These are phyloP conservation scores for Coemansia sp. DNA, from an alignment of 192 early-diverging fungal species.

Conservation along the genomic window DNA sequence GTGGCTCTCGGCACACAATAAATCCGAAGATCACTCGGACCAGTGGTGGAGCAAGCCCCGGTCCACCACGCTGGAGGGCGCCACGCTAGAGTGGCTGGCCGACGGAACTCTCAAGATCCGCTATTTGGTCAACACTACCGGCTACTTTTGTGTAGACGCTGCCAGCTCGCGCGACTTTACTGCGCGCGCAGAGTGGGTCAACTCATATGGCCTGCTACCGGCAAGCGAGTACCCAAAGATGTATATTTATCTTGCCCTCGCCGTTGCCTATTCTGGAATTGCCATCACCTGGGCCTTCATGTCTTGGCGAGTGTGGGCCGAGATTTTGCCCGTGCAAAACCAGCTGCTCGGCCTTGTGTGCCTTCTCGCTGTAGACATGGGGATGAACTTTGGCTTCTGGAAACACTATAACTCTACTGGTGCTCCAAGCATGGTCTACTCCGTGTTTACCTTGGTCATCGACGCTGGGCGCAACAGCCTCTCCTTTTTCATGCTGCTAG, in stretches of 20 bases:
- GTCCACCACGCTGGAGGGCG: slow-evolving; percentile 30
- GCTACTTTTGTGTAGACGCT: slow-evolving; percentile 78
- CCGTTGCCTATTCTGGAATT: slow-evolving; percentile 71
- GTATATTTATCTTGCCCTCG: slow-evolving; percentile 77
- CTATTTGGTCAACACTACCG: slow-evolving; percentile 73
- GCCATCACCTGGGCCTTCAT: slow-evolving; percentile 75
- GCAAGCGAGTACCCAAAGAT: slow-evolving; percentile 89
- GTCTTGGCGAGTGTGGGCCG: slow-evolving; percentile 78
- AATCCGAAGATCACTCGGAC: slow-evolving; percentile 28
- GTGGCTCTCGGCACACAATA: slow-evolving; percentile 24
- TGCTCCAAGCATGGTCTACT: slow-evolving; percentile 60
- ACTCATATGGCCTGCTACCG: slow-evolving; percentile 81
- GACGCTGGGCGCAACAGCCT: slow-evolving; percentile 89
- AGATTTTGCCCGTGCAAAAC: slow-evolving; percentile 90
- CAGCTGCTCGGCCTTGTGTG: slow-evolving; percentile 82
- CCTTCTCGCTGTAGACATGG: slow-evolving; percentile 88
- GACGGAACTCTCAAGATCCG: slow-evolving; percentile 43
- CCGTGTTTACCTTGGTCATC: slow-evolving; percentile 73
- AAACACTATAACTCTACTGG: slow-evolving; percentile 65
- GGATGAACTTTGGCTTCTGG: slow-evolving; percentile 86
- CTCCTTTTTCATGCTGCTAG: slow-evolving; percentile 95
- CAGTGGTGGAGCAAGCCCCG: slow-evolving; percentile 30
- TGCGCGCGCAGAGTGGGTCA: slow-evolving; percentile 65
- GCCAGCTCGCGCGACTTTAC: slow-evolving; percentile 48
- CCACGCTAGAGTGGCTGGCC: slow-evolving; percentile 40